Percentiles rank a stretch among this genome's conserved stretches.
These are phyloP conservation scores for Elsinoe australis DNA, from an alignment of 2,329 filamentous ascomycete species.

Conservation along the genomic window DNA sequence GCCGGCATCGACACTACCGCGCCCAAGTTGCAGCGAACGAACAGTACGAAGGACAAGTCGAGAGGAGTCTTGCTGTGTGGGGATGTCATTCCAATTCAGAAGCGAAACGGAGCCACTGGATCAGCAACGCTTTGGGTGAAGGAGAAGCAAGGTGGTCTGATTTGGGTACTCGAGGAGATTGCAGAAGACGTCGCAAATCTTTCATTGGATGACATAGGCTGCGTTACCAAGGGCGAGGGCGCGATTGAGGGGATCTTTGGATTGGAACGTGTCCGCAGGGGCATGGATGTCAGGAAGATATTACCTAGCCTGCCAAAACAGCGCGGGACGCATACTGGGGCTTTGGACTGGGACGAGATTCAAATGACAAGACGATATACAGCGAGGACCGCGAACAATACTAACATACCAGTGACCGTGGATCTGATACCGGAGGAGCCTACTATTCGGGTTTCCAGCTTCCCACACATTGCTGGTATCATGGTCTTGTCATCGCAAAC, in stretches of 20 bases:
- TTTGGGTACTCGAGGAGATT: conserved; percentile 98
- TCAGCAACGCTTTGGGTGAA: conserved; percentile 98
- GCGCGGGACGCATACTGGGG: conserved; percentile 61
- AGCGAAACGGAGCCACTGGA: conserved; percentile 83
- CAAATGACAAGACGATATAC: conserved; percentile 71
- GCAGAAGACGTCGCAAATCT: conserved; percentile 83
- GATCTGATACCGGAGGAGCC: conserved; percentile 62
- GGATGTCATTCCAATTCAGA: conserved; percentile 96
- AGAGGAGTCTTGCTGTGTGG: conserved; percentile 87
- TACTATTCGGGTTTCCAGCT: conserved; percentile 79
- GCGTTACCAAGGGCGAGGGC: conserved; percentile 63
- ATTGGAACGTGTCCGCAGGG: conserved; percentile 55
- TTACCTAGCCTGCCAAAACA: conserved; percentile 76
- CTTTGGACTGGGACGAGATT: conserved; percentile 71
- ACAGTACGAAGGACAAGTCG: conserved; percentile 68
- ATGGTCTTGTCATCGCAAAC: conserved; percentile 77
- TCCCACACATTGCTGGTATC: conserved; percentile 95
- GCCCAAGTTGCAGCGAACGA: conserved; percentile 42
- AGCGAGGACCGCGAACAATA: conserved; percentile 65
- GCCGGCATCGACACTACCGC: conserved; percentile 41
- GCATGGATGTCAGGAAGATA: conserved; percentile 67
- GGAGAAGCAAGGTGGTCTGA: conserved; percentile 85
- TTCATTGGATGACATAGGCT: conserved; percentile 67
- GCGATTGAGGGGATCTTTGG: conserved; percentile 84
- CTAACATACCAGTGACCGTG: conserved; percentile 78